Conservation (phyloP, 2,329 filamentous ascomycete genomes). For the Cryphonectria radicalis region DNA sequence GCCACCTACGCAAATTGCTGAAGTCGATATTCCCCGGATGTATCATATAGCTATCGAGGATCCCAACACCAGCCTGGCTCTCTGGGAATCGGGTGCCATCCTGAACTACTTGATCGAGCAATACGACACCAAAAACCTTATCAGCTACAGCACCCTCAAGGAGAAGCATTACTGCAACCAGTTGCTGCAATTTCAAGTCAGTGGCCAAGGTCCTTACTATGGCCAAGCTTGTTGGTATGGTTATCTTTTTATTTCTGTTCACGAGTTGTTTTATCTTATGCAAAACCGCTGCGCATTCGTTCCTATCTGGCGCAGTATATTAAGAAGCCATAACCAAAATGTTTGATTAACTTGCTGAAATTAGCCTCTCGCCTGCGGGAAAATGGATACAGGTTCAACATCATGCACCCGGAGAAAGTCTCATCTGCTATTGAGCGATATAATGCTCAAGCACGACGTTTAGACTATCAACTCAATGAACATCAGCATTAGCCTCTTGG, state of each 20-base stretch:
- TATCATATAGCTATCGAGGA: constrained; percentile 44
- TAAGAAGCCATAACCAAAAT: neutral
- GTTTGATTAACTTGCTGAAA: neutral
- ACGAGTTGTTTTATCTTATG: neutral
- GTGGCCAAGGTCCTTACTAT: constrained; percentile 50
- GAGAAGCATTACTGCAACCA: constrained; percentile 31
- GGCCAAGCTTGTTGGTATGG: constrained; percentile 38
- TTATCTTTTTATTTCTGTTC: neutral
- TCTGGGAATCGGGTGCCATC: constrained; percentile 51
- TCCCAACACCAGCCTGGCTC: constrained; percentile 46
- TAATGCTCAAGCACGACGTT: constrained; percentile 7
- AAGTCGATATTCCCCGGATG: neutral
- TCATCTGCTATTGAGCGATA: constrained; percentile 20
- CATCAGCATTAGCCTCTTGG: neutral
- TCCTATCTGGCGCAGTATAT: neutral
- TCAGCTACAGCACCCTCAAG: constrained; percentile 31
- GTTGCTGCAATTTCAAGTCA: constrained; percentile 51
- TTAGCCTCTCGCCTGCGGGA: neutral
- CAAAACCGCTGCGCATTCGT: neutral
- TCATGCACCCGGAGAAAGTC: constrained; percentile 10
- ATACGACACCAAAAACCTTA: constrained; percentile 34
- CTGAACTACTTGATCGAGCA: constrained; percentile 47
- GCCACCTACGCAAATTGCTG: neutral
- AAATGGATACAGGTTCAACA: constrained; percentile 40
- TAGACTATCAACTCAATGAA: neutral